Conservation (phyloP, 2,329 filamentous ascomycete genomes). For the Acrocalymma vagum region DNA sequence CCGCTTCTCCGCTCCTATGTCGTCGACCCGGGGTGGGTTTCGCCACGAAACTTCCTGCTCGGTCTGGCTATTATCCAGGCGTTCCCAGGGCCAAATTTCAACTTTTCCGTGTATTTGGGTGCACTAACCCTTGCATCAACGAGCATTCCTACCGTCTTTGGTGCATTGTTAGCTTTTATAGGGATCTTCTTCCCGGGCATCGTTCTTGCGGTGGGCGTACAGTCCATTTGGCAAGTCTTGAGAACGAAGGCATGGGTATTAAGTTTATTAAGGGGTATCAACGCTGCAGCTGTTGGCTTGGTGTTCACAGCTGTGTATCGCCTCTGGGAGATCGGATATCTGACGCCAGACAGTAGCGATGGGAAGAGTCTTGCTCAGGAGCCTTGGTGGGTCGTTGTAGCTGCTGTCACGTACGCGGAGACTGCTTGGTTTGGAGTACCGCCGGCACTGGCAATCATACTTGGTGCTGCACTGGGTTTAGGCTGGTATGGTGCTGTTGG, state of each 20-base stretch:
- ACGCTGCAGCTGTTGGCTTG: constrained; percentile 53
- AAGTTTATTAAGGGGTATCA: constrained; percentile 49
- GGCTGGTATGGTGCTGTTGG: constrained; percentile 51
- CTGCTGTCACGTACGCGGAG: constrained; percentile 50
- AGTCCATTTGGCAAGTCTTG: constrained; percentile 49
- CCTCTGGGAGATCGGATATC: constrained; percentile 54
- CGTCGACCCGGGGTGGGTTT: constrained; percentile 75
- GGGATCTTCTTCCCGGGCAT: constrained; percentile 53
- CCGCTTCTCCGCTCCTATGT: constrained; percentile 56
- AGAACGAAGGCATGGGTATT: constrained; percentile 44
- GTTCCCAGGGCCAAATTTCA: constrained; percentile 71
- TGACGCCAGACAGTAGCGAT: constrained; percentile 44
- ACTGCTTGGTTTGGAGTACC: constrained; percentile 51
- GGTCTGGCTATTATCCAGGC: constrained; percentile 76
- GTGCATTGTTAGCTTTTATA: constrained; percentile 48
- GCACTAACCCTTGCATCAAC: constrained; percentile 45
- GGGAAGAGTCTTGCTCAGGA: constrained; percentile 49
- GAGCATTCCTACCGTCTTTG: constrained; percentile 35
- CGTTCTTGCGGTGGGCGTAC: constrained; percentile 45
- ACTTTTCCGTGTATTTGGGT: constrained; percentile 57
- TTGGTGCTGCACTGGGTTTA: constrained; percentile 50
- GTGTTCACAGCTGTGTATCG: constrained; percentile 56
- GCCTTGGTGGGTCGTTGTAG: constrained; percentile 57
- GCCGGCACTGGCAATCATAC: constrained; percentile 49
- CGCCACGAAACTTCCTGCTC: constrained; percentile 74